Base-by-base conservation (phyloP, 768 basidiomycete species). In the Mycena venus region DNA sequence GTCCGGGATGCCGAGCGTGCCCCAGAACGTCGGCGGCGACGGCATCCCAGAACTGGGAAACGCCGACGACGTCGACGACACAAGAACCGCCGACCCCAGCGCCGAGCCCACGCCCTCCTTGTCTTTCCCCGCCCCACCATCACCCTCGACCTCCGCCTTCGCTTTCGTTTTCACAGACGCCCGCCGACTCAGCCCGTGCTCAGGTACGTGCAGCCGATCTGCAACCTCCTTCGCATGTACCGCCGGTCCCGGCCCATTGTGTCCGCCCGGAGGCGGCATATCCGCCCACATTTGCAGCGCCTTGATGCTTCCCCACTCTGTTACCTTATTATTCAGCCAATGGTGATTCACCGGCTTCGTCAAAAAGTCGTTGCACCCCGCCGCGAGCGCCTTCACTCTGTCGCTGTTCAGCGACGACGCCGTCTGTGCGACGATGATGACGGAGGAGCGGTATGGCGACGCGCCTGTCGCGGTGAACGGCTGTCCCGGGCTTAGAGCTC, bases 271-370 rank as follows among this genome's bases (percentile, higher is more conserved):
- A 1, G 94, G 92, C 51, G 92, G 87, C 70, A 93, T 85, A 80
- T 96, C 95, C 14, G 95, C 95, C 93, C 95, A 96, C 94, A 96
- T 96, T 80, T 96, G 95, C 69, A 96, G 80, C 7, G 95, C 95
- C 81, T 96, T 96, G 85, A 99, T 99, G 4, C 96, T 98, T 0
- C 98, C 98, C 98, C 98, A 99, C 83, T 99, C 98, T 73, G 98
- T 95, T 81, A 99, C 97, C 87, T 99, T 99, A 86, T 93, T 95
- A 82, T 99, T 96, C 63, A 99, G 87, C 98, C 98, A 99, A 55
- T 94, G 88, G 32, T 98, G 87, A 9, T 95, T 96, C 34, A 99
- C 98, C 0, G 98, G 98, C 80, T 99, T 99, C 49, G 97, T 99
- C 60, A 99, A 84, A 85, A 99, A 99, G 82, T 99, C 98, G 79